A percentile compares a stretch with the other conserved stretches of the same genome.
Evolutionary conservation across 2,329 filamentous ascomycete genomes (phyloP).

Genomic region (Talaromyces sp.): DNA sequence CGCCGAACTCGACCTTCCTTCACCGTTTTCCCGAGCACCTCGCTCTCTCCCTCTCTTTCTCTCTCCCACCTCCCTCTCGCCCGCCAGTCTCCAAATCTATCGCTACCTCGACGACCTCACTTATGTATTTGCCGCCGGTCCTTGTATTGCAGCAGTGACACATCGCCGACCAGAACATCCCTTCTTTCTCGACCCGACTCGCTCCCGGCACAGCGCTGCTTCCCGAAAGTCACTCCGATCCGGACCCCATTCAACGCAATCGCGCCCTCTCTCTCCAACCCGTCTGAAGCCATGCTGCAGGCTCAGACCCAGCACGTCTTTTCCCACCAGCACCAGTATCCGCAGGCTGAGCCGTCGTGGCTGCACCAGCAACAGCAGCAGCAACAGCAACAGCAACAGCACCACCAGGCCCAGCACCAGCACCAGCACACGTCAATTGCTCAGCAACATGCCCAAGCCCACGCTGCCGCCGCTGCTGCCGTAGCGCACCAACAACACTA

Average conservation of each 20-base stretch:
- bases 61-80: neutral
- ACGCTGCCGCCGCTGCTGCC: conserved; percentile 40
- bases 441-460: conserved; percentile 53
- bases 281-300: conserved; percentile 37
- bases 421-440: conserved; percentile 42
- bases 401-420: conserved; percentile 34
- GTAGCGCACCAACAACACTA: conserved; percentile 55
- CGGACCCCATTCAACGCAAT: conserved; percentile 2
- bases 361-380: conserved; percentile 36
- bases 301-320: conserved; percentile 58
- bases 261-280: neutral
- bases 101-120: neutral
- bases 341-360: conserved; percentile 43
- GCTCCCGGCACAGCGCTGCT: neutral
- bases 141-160: neutral
- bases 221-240: neutral
- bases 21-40: neutral
- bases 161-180: neutral
- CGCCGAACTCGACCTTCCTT: neutral
- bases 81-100: neutral
- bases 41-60: neutral
- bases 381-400: conserved; percentile 29
- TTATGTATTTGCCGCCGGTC: neutral
- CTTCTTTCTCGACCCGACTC: conserved; percentile 1
- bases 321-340: conserved; percentile 54